A percentile compares a stretch with the other conserved stretches of the same genome.
Evolutionary conservation across 352 stramenopile genomes (phyloP).

Genomic region (Elongisporangium undulatum): DNA sequence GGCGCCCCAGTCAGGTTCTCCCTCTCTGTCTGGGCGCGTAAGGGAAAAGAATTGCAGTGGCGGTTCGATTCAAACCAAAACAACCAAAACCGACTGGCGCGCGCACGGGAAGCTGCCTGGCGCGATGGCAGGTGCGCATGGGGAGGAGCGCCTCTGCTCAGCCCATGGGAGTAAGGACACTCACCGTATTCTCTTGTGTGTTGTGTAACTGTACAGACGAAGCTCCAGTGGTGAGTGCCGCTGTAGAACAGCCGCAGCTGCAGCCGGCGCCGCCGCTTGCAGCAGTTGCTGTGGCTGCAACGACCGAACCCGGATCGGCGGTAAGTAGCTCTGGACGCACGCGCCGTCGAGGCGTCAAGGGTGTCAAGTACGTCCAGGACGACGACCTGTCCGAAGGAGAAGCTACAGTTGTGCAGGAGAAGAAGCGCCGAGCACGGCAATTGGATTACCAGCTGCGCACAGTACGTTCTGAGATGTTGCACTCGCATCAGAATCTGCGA

Average conservation of each 20-base stretch:
- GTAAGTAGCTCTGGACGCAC: slow-evolving; percentile 17
- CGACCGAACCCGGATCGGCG: slow-evolving; percentile 1
- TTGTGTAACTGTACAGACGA: not conserved
- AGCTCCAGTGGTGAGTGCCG: not conserved
- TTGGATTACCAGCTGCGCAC: slow-evolving; percentile 65
- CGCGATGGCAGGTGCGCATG: slow-evolving; percentile 2
- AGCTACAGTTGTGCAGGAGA: slow-evolving; percentile 42
- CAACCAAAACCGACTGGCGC: not conserved
- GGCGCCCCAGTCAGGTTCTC: not conserved
- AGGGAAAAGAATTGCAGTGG: not conserved
- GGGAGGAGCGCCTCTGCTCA: slow-evolving; percentile 2
- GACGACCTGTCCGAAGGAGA: slow-evolving; percentile 69
- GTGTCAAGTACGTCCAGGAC: slow-evolving; percentile 69
- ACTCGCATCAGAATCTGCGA: slow-evolving; percentile 1
- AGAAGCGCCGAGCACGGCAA: slow-evolving; percentile 69
- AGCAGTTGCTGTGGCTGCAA: slow-evolving; percentile 1
- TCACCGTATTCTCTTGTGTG: not conserved
- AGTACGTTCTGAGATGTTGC: slow-evolving; percentile 16
- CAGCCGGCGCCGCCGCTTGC: not conserved
- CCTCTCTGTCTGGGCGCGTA: not conserved
- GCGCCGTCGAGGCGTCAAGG: slow-evolving; percentile 41
- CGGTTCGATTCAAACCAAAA: not conserved
- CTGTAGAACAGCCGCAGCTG: not conserved
- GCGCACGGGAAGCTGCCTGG: not conserved
- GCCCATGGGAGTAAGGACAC: not conserved